Conservation (phyloP, 2,329 filamentous ascomycete species). For the Clarireedia sp. region DNA sequence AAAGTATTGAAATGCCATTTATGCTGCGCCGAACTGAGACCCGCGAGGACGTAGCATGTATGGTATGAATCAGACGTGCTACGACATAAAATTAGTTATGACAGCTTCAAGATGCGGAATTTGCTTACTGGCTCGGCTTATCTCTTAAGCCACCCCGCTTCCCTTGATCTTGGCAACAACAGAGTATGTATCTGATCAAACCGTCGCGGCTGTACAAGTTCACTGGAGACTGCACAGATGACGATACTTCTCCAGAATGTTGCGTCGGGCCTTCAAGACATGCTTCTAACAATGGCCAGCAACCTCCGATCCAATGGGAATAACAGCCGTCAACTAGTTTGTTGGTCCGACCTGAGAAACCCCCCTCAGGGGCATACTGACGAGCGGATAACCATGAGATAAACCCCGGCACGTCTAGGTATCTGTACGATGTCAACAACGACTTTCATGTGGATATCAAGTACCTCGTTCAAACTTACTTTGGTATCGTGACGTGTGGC, state of each 20-base stretch:
- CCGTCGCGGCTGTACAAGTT: constrained; percentile 75
- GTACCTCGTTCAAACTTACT: constrained; percentile 41
- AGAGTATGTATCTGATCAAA: constrained; percentile 80
- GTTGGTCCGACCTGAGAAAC: constrained; percentile 89
- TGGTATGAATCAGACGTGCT: constrained; percentile 83
- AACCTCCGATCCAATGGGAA: constrained; percentile 94
- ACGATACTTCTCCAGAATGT: background rate
- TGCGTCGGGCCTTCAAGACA: constrained; percentile 46
- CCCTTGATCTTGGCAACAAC: constrained; percentile 71
- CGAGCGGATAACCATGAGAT: constrained; percentile 83
- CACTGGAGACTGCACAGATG: constrained; percentile 22
- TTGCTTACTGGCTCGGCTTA: constrained; percentile 78
- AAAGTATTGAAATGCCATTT: constrained; percentile 41
- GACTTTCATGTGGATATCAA: background rate
- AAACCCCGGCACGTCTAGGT: constrained; percentile 68
- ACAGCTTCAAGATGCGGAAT: constrained; percentile 9
- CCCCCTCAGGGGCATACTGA: constrained; percentile 86
- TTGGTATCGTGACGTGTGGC: constrained; percentile 65
- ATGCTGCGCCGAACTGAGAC: constrained; percentile 76
- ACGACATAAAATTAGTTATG: constrained; percentile 15
- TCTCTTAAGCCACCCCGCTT: constrained; percentile 77
- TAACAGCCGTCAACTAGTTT: constrained; percentile 98
- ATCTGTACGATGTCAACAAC: constrained; percentile 38
- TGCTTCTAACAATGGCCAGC: constrained; percentile 86
- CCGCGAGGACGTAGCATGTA: constrained; percentile 83